Base-by-base conservation (phyloP, 306 rosid genomes). In the Dicorynia guianensis region DNA sequence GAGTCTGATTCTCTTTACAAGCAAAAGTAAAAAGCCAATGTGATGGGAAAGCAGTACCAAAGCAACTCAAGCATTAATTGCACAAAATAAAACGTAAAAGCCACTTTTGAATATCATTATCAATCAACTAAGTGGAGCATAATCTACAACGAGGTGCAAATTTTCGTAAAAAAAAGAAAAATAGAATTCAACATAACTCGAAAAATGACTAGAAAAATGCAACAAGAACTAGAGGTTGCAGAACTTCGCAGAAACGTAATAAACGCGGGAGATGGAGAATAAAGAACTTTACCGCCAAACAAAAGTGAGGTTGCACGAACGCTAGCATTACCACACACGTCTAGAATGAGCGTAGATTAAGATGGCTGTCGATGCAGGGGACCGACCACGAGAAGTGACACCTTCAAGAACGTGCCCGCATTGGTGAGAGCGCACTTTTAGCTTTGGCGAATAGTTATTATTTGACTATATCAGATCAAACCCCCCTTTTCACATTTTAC, bases 331-430 rank as follows among this genome's bases (percentile, higher is more conserved):
- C 19, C 59, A 25, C 33, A 11, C 11, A 25, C 33, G 20, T 25
- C 30, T 2, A 8, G 11, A 11, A 46, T 2, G n/a, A 14, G 57
- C 15, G 13, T 43, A 68, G 9, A 52, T 34, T 43, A 20, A 5
- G 0, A 25, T 39, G 67, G 25, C 19, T 14, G 67, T 42, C 73
- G 63, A 15, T n/a, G 74, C 8, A 49, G 6, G 39, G 9, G 46
- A 76, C 34, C 47, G 80, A 68, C 74, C 68, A 50, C 74, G 20
- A 70, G 4, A 70, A 18, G 56, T 12, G 33, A 39, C 11, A 11
- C 40, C 20, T 15, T 11, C n/a, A 42, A 53, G 4, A 67, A 53
- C 11, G 11, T 19, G 75, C 64, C 42, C 54, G 19, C 57, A 30
- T 4, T 19, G 12, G 71, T 12, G 71, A 13, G 40, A 19, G 7